Evolutionary conservation across 2,329 filamentous ascomycete species (phyloP), one percentile per base, ranked within the genome.

Genomic region (Sphaerulina musiva): DNA sequence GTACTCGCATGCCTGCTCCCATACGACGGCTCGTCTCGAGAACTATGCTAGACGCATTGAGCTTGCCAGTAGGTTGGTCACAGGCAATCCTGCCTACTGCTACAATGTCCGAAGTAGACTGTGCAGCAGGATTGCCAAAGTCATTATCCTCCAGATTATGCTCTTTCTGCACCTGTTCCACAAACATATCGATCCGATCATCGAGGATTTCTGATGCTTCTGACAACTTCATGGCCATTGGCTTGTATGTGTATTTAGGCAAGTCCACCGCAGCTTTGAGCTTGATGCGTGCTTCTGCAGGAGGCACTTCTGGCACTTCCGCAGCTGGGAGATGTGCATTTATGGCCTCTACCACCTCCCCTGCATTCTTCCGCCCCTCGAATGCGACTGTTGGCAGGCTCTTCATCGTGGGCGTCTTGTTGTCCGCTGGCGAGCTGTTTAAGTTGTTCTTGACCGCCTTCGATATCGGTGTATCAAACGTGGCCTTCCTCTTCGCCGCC

Each of bases 201-300:
- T 98, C 93, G 6, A 97, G 79, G 43, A 95, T 88, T 70, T 95
- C 91, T 4, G 92, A 95, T 0, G 89, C 84, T 69, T 96, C 91
- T 4, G 89, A 91, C 6, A 93, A 78, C 66, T 95, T 95, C 90
- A 97, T 95, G 2, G 89, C 86, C 78, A 97, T 85, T 1, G 90
- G 88, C 68, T 91, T 93, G 73, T 97, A 98, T 1, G 78, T 83
- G 62, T 96, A 85, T 69, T 95, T 96, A 69, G 91, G 90, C 66
- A 89, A 80, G 68, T 97, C 92, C 1, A 89, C 92, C 56, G 88
- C 87, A 2, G 89, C 87, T 5, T 85, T 91, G 17, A 95, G 78
- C 68, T 87, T 91, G 69, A 97, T 83, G 48, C 93, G 86, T 12
- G 89, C 68, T 69, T 93, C 87, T 9, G 82, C 69, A 60, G 83